Evolutionary conservation across 306 rosid species (phyloP), one percentile per base, ranked within the genome.

Genomic region (Medicago lupulina): DNA sequence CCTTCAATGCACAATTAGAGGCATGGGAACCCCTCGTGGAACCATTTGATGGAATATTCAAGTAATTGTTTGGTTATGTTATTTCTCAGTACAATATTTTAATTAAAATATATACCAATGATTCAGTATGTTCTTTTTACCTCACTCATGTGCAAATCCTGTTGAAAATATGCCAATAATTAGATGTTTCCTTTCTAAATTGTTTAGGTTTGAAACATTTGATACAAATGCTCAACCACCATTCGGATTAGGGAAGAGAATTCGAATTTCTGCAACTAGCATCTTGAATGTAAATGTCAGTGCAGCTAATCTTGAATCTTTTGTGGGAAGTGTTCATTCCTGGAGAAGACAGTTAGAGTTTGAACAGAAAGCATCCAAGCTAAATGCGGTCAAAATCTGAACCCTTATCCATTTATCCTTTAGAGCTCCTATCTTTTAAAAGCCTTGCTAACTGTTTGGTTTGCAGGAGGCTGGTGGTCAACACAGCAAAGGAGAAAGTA

Each of bases 1-100:
- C 97, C 83, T 95, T 95, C 85, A 95, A 95, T 78, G 85, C 99
- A 43, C 93, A 90, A 79, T 85, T 92, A 82, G 97, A 95, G 88
- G 93, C 97, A 16, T 95, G 99, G 99, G 99, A 95, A 71, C 99
- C 99, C 59, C 86, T 95, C 73, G 89, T 95, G 75, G 99, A 95
- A 82, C 97, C 99, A 54, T 95, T 95, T 61, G 99, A 95, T 83
- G 99, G 97, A 81, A 95, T 95, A 85, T 90, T 95, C 87, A 95
- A 92, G 99, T 95, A 92, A 82, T 62, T 58, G 55, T 73, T 74
- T 25, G 9, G 58, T 47, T 67, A 60, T 55, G 51, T 62, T 57
- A 67, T 6, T 49, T 47, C 54, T 66, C 28, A 9, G 41, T 39
- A 6, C n/a, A 70, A 21, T 54, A 47, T 44, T 73, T 40, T 19